Percentiles rank a stretch among this genome's conserved stretches.
Evolutionary conservation across 2,329 filamentous ascomycete genomes (phyloP).

Genomic region (Ceratocystis cubensis): DNA sequence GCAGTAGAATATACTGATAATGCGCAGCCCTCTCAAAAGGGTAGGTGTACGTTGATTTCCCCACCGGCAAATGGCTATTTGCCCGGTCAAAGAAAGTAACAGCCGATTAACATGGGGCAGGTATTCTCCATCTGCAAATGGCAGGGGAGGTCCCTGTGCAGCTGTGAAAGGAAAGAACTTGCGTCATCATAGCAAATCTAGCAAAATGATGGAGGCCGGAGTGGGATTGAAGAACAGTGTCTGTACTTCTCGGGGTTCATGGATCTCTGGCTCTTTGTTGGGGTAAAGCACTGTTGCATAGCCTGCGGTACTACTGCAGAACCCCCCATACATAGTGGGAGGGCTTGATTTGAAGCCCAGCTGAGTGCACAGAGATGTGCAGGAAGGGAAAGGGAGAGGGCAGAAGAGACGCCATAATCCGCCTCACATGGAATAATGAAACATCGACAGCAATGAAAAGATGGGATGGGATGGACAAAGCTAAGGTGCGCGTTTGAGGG

Average conservation of each 20-base stretch:
- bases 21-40: background rate
- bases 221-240: background rate
- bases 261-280: background rate
- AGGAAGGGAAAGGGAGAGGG: background rate
- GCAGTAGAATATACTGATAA: background rate
- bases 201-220: background rate
- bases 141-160: background rate
- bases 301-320: background rate
- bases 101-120: background rate
- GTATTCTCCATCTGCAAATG: background rate
- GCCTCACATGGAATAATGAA: background rate
- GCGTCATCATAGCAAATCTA: background rate
- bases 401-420: background rate
- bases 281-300: background rate
- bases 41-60: background rate
- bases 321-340: background rate
- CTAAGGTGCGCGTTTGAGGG: background rate
- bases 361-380: background rate
- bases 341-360: background rate
- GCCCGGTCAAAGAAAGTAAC: background rate
- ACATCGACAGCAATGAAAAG: background rate
- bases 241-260: background rate
- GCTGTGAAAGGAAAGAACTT: background rate
- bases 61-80: background rate
- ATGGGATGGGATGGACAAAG: background rate